These are phyloP conservation scores for Psophocarpus tetragonolobus DNA, from an alignment of 306 rosid species.

Conservation along the genomic window DNA sequence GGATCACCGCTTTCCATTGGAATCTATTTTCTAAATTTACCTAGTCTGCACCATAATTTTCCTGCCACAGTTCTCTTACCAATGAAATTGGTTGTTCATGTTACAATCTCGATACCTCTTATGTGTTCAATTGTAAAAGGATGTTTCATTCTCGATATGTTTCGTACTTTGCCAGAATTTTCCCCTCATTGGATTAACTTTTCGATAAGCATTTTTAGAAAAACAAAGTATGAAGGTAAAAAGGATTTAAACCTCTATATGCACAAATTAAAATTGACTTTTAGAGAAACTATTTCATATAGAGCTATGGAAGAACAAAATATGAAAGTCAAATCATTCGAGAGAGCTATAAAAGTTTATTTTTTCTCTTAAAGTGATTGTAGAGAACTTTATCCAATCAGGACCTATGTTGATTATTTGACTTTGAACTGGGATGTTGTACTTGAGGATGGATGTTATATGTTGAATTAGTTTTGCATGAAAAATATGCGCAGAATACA, in stretches of 20 bases:
- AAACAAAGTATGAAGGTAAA: not conserved
- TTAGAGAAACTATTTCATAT: too few relatives aligned
- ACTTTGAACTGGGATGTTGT: not conserved
- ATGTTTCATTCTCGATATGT: not conserved
- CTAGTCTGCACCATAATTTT: not conserved
- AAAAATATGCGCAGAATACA: slow-evolving; percentile 49
- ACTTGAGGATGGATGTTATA: not conserved
- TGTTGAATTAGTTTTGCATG: slow-evolving; percentile 32
- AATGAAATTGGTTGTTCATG: not conserved
- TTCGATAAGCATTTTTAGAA: not conserved
- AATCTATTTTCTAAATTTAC: not conserved
- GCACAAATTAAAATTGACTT: too few relatives aligned
- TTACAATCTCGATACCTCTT: slow-evolving; percentile 12
- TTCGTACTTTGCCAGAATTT: not conserved
- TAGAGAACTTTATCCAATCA: not conserved
- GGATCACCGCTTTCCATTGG: not conserved
- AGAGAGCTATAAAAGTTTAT: not conserved
- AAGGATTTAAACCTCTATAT: not conserved
- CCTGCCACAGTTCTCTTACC: not conserved
- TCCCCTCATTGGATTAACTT: not conserved
- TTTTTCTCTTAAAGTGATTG: not conserved
- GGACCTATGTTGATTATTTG: not conserved
- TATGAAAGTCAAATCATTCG: not conserved
- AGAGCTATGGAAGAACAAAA: too few relatives aligned
- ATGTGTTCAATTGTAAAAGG: not conserved